These are phyloP conservation scores for Pestalotiopsis sp. DNA, from an alignment of 2,329 filamentous ascomycete species.

Conservation along the genomic window DNA sequence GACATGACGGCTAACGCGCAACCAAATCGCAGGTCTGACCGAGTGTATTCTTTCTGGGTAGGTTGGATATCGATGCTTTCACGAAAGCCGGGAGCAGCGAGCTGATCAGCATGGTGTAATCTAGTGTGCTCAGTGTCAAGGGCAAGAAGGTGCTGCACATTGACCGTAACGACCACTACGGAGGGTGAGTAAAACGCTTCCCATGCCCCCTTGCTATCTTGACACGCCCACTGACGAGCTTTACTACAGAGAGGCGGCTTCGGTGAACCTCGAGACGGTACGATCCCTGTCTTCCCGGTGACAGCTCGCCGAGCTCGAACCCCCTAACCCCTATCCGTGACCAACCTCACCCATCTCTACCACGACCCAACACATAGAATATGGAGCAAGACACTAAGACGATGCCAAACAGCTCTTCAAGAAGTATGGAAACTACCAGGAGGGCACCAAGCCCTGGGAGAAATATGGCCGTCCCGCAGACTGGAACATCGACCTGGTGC, in stretches of 20 bases:
- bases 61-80: slow-evolving; percentile 25
- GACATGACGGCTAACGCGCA: neutral
- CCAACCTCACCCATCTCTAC: slow-evolving; percentile 12
- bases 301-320: slow-evolving; percentile 3
- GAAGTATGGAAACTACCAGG: slow-evolving; percentile 82
- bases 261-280: slow-evolving; percentile 94
- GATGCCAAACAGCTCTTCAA: slow-evolving; percentile 75
- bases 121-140: slow-evolving; percentile 92
- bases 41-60: slow-evolving; percentile 99
- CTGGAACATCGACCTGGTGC: slow-evolving; percentile 99
- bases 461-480: slow-evolving; percentile 95
- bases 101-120: slow-evolving; percentile 10
- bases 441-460: slow-evolving; percentile 92
- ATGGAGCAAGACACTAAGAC: slow-evolving; percentile 4
- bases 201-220: slow-evolving; percentile 18
- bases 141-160: slow-evolving; percentile 99
- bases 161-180: slow-evolving; percentile 97
- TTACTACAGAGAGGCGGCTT: slow-evolving; percentile 78
- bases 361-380: neutral
- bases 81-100: neutral
- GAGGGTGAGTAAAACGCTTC: slow-evolving; percentile 72
- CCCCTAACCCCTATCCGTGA: slow-evolving; percentile 10
- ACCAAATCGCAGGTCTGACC: slow-evolving; percentile 71
- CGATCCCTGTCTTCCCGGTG: slow-evolving; percentile 19
- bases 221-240: slow-evolving; percentile 22